Evolutionary conservation across 2,329 filamentous ascomycete species (phyloP).

Genomic region (Aspergillus ibericus): DNA sequence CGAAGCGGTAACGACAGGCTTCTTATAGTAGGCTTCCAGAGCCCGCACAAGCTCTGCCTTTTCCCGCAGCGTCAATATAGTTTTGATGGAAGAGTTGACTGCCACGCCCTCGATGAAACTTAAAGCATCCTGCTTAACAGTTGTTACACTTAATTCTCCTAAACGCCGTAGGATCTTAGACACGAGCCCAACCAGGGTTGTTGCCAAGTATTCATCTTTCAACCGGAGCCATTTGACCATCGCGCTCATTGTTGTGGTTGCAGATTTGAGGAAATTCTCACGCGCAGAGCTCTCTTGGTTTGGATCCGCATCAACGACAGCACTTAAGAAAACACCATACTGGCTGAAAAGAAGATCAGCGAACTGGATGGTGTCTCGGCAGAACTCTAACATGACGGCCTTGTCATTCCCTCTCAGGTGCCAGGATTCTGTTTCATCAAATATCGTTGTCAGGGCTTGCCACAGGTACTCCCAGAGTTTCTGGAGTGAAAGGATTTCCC

Average conservation of each 20-base stretch:
- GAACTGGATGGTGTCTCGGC: constrained; percentile 91
- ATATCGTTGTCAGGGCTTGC: constrained; percentile 77
- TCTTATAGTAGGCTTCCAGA: constrained; percentile 55
- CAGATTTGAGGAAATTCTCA: constrained; percentile 62
- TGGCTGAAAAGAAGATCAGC: constrained; percentile 82
- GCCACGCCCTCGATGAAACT: constrained; percentile 58
- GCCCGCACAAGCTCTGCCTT: constrained; percentile 74
- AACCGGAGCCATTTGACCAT: constrained; percentile 88
- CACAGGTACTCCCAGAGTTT: constrained; percentile 84
- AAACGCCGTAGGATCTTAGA: constrained; percentile 80
- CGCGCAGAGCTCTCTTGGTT: constrained; percentile 42
- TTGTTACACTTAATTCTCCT: constrained; percentile 69
- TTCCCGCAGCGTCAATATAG: constrained; percentile 78
- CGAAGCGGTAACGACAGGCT: constrained; percentile 44
- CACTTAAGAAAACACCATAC: constrained; percentile 77
- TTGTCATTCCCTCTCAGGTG: constrained; percentile 69
- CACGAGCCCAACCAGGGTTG: constrained; percentile 77
- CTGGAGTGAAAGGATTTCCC: constrained; percentile 66
- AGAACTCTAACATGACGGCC: constrained; percentile 82
- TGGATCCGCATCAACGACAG: constrained; percentile 53
- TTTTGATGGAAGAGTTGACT: constrained; percentile 61
- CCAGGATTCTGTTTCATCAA: constrained; percentile 81
- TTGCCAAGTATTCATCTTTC: constrained; percentile 81
- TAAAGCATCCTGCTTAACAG: constrained; percentile 67
- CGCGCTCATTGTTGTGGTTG: constrained; percentile 62